Evolutionary conservation across 2,329 filamentous ascomycete genomes (phyloP), one percentile per base, ranked within the genome.

Genomic region (Spiromastix sp.): DNA sequence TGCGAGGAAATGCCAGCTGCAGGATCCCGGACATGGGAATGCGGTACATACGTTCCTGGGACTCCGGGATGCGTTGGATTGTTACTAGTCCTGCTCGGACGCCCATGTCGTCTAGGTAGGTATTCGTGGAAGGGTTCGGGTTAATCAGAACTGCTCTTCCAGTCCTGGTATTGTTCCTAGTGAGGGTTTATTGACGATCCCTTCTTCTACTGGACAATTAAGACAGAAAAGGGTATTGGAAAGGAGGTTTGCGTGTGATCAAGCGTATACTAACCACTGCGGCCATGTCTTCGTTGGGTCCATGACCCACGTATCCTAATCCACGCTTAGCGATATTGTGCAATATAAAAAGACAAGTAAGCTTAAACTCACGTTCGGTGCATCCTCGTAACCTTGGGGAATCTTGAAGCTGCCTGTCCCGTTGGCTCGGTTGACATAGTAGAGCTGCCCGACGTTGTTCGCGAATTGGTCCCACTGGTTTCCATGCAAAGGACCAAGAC

Each of bases 131-230:
- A 30, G 42, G 40, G 27, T 38, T 34, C 5, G 41, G 41, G 27
- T 42, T 22, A 7, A 20, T 35, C 13, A 42, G 38, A n/a, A 35
- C 28, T 12, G 36, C 34, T 26, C 41, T 30, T 11, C 41, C 41
- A n/a, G 41, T 43, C 37, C 41, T 34, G 5, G 27, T 30, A 30
- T 43, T 42, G n/a, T 30, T 42, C 34, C 34, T 37, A 37, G n/a
- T n/a, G 13, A 18, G 13, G 24, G n/a, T n/a, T n/a, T n/a, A n/a
- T n/a, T n/a, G 25, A n/a, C n/a, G n/a, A n/a, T n/a, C n/a, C n/a
- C n/a, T n/a, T n/a, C n/a, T n/a, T n/a, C n/a, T n/a, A n/a, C n/a
- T n/a, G n/a, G 28, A 30, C 4, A 15, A 10, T 4, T 3, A 13
- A 33, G 15, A 21, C 12, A 25, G 22, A 12, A 25, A 25, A 25